Evolutionary conservation across 2,329 filamentous ascomycete genomes (phyloP).

Genomic region (Bipolaris zeicola): DNA sequence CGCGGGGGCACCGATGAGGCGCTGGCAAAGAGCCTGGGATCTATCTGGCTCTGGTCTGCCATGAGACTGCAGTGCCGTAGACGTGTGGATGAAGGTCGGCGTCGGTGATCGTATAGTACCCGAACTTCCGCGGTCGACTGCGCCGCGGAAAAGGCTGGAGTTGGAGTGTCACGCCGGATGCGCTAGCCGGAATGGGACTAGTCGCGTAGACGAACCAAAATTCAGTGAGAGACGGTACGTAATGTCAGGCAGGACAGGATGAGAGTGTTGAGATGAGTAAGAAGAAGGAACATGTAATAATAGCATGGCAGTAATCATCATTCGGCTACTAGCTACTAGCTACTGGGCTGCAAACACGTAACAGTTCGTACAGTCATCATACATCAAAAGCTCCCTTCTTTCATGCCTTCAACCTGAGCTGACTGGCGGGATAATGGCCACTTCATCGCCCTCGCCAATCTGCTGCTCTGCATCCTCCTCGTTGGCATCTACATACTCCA

Average conservation of each 20-base stretch:
- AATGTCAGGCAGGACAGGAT: background rate
- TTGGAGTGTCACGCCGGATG: background rate
- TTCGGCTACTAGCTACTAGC: background rate
- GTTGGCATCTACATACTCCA: conserved; percentile 78
- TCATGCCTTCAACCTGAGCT: conserved; percentile 66
- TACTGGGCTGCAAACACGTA: background rate
- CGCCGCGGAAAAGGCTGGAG: conserved; percentile 4
- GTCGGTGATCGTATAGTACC: conserved; percentile 25
- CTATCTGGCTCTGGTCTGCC: conserved; percentile 36
- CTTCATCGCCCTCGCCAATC: conserved; percentile 77
- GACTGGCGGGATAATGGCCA: conserved; percentile 85
- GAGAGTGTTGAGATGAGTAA: background rate
- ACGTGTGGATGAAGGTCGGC: conserved; percentile 20
- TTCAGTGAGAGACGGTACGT: background rate
- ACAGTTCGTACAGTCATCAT: background rate
- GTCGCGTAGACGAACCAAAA: background rate
- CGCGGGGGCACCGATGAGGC: conserved; percentile 32
- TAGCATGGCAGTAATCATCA: background rate
- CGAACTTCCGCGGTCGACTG: conserved; percentile 13
- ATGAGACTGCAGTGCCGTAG: conserved; percentile 19
- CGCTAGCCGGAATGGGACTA: background rate
- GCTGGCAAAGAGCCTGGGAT: conserved; percentile 36
- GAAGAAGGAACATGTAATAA: background rate
- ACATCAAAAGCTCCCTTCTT: background rate
- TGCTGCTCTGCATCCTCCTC: conserved; percentile 56